These are phyloP conservation scores for Penicillium sp. DNA, from an alignment of 2,329 filamentous ascomycete genomes.

Conservation along the genomic window DNA sequence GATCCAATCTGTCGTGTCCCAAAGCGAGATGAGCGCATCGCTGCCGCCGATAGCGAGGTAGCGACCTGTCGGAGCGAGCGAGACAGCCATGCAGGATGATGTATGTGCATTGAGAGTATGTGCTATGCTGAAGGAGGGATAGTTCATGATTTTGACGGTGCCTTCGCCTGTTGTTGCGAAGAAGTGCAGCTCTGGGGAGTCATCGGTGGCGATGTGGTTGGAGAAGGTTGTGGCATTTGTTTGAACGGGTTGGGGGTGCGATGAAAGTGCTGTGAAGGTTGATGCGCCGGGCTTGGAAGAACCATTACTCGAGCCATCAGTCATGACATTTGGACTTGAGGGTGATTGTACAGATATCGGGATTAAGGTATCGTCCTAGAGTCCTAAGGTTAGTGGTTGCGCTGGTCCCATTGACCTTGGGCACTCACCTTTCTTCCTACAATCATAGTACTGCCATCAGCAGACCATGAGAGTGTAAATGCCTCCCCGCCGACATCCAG, in stretches of 20 bases:
- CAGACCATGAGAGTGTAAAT: slow-evolving; percentile 48
- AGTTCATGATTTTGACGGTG: slow-evolving; percentile 46
- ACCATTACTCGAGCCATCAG: slow-evolving; percentile 14
- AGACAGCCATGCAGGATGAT: slow-evolving; percentile 45
- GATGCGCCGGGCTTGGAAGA: slow-evolving; percentile 19
- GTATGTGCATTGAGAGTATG: slow-evolving; percentile 49
- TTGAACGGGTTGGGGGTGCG: slow-evolving; percentile 44
- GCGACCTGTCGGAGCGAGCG: slow-evolving; percentile 45
- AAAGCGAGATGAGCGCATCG: slow-evolving; percentile 49
- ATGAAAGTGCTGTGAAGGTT: slow-evolving; percentile 39
- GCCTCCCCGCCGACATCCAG: slow-evolving; percentile 49
- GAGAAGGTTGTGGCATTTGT: slow-evolving; percentile 49
- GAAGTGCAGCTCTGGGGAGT: slow-evolving; percentile 39
- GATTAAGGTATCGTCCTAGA: slow-evolving; percentile 46
- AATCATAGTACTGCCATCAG: slow-evolving; percentile 45
- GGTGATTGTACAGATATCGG: slow-evolving; percentile 43
- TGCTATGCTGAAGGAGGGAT: slow-evolving; percentile 43
- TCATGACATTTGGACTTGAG: slow-evolving; percentile 33
- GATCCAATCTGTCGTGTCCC: slow-evolving; percentile 51
- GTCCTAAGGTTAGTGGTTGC: neutral
- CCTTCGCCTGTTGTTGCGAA: slow-evolving; percentile 49
- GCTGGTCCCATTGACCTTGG: neutral
- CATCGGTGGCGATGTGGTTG: slow-evolving; percentile 36
- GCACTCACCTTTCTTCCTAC: slow-evolving; percentile 45
- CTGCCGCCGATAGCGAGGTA: slow-evolving; percentile 48